Base-by-base conservation (phyloP, 192 early-diverging fungal genomes). In the Coemansia sp. region DNA sequence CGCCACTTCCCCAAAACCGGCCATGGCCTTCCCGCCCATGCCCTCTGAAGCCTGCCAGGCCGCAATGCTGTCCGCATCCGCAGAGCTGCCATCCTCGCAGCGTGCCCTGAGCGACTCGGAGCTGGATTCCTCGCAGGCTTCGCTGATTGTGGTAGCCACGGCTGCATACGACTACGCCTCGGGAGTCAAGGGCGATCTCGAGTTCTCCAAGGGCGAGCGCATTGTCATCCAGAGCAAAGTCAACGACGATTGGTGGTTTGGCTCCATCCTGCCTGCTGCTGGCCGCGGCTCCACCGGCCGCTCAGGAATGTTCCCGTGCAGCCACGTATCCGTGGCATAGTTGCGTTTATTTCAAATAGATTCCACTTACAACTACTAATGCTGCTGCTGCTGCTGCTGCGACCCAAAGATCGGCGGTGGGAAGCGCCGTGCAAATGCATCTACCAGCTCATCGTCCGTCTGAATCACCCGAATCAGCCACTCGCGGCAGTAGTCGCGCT, bases 181-280 rank as follows among this genome's bases (percentile, higher is more conserved):
- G 20, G 52, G 56, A 38, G 65, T 77, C 56, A 77, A 70, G 53
- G 74, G 74, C 46, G 74, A 77, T 39, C 54, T 77, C 30, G 67
- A 70, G 59, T 77, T 77, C 39, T 30, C 59, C 30, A 41, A 39
- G 28, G 74, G 67, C 52, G 74, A 77, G 55, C 74, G 74, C 56
- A 77, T 77, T 18, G 64, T 70, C 47, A 61, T 77, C 42, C 66
- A 70, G 55, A 70, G 67, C 63, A 61, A 62, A 23, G 62, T 77
- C 74, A 77, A 77, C 48, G 74, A 77, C 56, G 74, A 77, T 60
- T 77, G 74, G 74, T 77, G 74, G 74, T 69, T 70, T 34, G 74
- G 74, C 30, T 69, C 66, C 26, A 69, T 77, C 17, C 58, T 77
- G 28, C 63, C 74, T 26, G 66, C 49, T 11, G 51, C 62, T 14